These are phyloP conservation scores for Cladochytrium replicatum DNA, from an alignment of 192 early-diverging fungal species.

Conservation along the genomic window DNA sequence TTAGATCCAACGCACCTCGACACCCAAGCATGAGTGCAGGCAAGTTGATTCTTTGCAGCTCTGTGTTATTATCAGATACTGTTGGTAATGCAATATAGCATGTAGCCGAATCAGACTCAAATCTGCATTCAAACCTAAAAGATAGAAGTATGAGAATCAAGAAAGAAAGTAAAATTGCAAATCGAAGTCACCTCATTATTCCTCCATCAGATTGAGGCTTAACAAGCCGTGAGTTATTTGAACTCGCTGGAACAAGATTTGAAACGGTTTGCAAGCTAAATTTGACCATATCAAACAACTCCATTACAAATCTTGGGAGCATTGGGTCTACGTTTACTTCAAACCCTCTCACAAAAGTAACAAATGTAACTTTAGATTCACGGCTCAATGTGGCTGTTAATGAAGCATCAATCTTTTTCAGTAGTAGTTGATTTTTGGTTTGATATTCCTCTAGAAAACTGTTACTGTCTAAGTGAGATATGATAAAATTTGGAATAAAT, in stretches of 20 bases:
- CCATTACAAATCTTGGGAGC: slow-evolving; percentile 56
- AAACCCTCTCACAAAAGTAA: slow-evolving; percentile 58
- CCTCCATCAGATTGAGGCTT: background rate
- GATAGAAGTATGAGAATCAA: too few relatives aligned
- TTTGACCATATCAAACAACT: slow-evolving; percentile 50
- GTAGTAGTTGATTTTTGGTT: slow-evolving; percentile 22
- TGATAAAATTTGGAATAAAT: slow-evolving; percentile 47
- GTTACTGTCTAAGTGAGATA: slow-evolving; percentile 9
- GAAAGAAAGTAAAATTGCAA: too few relatives aligned
- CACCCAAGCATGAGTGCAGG: background rate
- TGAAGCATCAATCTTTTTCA: slow-evolving; percentile 23
- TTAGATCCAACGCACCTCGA: too few relatives aligned
- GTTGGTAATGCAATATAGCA: slow-evolving; percentile 15
- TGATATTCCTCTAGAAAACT: slow-evolving; percentile 15
- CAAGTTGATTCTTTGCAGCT: too few relatives aligned
- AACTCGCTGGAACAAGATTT: slow-evolving; percentile 15
- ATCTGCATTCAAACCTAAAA: slow-evolving; percentile 13
- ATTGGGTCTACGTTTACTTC: slow-evolving; percentile 59
- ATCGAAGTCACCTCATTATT: too few relatives aligned
- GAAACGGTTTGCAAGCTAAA: slow-evolving; percentile 47
- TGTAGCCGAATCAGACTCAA: slow-evolving; percentile 21
- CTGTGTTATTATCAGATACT: background rate
- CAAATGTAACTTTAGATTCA: slow-evolving; percentile 34
- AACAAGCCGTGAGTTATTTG: background rate
- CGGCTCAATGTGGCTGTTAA: slow-evolving; percentile 18